A percentile compares a stretch with the other conserved stretches of the same genome.
phyloP scores from a whole-genome alignment of 2,329 filamentous ascomycete species.

The Sporothrix protearum region DNA sequence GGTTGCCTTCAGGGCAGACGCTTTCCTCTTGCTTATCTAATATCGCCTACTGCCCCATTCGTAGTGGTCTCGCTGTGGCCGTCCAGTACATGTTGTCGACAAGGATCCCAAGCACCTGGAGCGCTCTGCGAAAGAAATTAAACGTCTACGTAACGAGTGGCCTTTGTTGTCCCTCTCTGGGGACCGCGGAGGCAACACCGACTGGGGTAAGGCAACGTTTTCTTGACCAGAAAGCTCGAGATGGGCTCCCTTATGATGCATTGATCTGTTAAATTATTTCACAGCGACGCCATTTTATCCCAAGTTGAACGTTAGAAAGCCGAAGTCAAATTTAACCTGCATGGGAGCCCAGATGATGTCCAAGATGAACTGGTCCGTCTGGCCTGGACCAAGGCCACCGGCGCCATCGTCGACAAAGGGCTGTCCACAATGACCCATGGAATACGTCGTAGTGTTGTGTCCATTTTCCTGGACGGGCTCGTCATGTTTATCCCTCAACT shows the following conservation, averaged over 20 bases:
- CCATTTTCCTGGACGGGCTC: background rate
- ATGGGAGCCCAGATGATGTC: constrained; percentile 18
- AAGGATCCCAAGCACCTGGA: background rate
- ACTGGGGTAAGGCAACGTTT: background rate
- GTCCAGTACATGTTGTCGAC: constrained; percentile 14
- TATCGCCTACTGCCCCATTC: background rate
- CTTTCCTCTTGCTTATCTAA: background rate
- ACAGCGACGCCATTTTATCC: background rate
- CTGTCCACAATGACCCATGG: background rate
- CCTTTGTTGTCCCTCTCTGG: background rate
- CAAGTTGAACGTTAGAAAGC: background rate
- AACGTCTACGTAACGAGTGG: background rate
- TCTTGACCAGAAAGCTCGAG: background rate
- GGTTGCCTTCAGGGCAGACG: constrained; percentile 14
- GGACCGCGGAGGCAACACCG: background rate
- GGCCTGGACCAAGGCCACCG: background rate
- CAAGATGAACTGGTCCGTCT: constrained; percentile 3
- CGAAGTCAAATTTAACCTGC: constrained; percentile 13
- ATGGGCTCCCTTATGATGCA: background rate
- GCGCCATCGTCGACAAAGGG: background rate
- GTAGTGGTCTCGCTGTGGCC: constrained; percentile 16
- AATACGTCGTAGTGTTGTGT: background rate
- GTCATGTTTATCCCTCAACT: background rate
- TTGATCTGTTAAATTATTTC: background rate
- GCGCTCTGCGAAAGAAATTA: background rate